These are phyloP conservation scores for Dactylellina leptospora DNA, from an alignment of 2,329 filamentous ascomycete species.

Conservation along the genomic window DNA sequence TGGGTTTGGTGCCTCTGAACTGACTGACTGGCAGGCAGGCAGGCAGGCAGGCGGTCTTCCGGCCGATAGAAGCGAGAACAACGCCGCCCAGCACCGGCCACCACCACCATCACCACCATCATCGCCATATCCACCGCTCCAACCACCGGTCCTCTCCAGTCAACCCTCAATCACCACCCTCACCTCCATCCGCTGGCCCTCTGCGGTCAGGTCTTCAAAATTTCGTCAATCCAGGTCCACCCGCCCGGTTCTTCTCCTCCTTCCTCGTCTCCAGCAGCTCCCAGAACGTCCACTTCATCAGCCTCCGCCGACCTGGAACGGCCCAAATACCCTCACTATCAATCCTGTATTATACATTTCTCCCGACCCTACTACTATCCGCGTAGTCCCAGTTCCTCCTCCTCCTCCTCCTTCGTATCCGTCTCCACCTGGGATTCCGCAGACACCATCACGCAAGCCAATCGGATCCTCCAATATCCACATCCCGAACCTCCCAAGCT, in stretches of 20 bases:
- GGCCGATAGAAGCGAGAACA: constrained; percentile 9
- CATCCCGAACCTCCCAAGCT: constrained; percentile 41
- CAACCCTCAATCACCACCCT: constrained; percentile 7
- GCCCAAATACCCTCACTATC: constrained; percentile 48
- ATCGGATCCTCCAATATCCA: constrained; percentile 19
- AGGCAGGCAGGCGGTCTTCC: no score
- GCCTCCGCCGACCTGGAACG: constrained; percentile 43
- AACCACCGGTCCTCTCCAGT: not conserved
- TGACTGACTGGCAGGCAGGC: no score
- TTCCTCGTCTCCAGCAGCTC: constrained; percentile 24
- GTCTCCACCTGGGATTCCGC: constrained; percentile 49
- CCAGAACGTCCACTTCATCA: constrained; percentile 24
- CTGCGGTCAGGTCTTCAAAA: constrained; percentile 48
- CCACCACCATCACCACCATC: not conserved
- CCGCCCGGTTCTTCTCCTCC: constrained; percentile 17
- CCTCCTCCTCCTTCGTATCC: constrained; percentile 31
- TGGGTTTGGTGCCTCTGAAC: no score
- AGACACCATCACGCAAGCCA: constrained; percentile 42
- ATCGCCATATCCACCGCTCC: not conserved
- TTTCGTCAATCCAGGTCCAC: constrained; percentile 49
- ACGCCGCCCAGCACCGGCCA: not conserved
- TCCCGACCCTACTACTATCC: constrained; percentile 20
- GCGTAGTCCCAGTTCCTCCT: constrained; percentile 19
- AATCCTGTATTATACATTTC: constrained; percentile 52
- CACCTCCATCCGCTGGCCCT: constrained; percentile 28